These are phyloP conservation scores for Hyphopichia burtonii DNA, from an alignment of 1,139 yeast genomes.

Conservation along the genomic window DNA sequence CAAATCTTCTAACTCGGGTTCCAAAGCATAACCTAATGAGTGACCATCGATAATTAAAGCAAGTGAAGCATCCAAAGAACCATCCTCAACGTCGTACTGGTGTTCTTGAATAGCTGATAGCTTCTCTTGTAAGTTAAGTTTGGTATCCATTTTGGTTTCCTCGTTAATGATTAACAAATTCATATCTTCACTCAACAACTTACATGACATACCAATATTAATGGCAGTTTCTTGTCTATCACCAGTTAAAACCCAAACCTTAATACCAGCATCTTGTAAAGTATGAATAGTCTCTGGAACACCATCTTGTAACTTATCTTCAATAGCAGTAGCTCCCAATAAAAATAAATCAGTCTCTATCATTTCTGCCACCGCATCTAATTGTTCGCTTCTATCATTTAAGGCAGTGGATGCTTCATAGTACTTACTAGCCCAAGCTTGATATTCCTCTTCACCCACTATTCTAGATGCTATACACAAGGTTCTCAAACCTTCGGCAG, in stretches of 20 bases:
- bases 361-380: slow-evolving; percentile 69
- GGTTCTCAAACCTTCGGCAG: slow-evolving; percentile 93
- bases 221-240: slow-evolving; percentile 99
- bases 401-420: slow-evolving; percentile 82
- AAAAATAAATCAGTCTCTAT: slow-evolving; percentile 79
- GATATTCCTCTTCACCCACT: slow-evolving; percentile 76
- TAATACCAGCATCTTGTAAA: slow-evolving; percentile 93
- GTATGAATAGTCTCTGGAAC: slow-evolving; percentile 97
- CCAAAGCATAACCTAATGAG: slow-evolving; percentile 82
- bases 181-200: slow-evolving; percentile 93
- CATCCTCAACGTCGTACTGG: slow-evolving; percentile 60
- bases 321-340: slow-evolving; percentile 97
- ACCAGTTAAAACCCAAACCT: slow-evolving; percentile 97
- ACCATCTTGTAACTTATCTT: slow-evolving; percentile 95
- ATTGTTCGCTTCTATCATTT: slow-evolving; percentile 66
- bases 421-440: slow-evolving; percentile 59
- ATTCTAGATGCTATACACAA: slow-evolving; percentile 88
- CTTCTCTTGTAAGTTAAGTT: slow-evolving; percentile 69
- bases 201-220: slow-evolving; percentile 97
- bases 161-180: slow-evolving; percentile 87
- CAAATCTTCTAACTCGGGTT: slow-evolving; percentile 73
- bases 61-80: slow-evolving; percentile 60
- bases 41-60: slow-evolving; percentile 95
- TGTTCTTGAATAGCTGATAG: slow-evolving; percentile 72
- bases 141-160: slow-evolving; percentile 72